Evolutionary conservation across 75 land plant species (phyloP).

Genomic region (Cunninghamia lanceolata): DNA sequence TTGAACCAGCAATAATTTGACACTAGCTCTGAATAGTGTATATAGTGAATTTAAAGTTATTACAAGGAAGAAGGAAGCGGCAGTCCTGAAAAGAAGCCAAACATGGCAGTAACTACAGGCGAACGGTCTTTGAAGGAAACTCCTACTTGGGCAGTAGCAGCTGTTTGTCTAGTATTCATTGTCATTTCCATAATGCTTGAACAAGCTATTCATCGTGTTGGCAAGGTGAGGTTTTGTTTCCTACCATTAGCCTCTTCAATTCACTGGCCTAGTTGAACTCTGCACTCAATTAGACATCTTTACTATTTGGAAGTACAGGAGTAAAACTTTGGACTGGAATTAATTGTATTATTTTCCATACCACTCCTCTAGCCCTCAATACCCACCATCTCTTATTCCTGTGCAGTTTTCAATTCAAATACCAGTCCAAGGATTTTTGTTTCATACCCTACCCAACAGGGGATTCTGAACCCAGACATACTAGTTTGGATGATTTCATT

Average conservation of each 20-base stretch:
- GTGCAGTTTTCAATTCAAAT: no score
- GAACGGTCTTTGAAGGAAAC: constrained; percentile 47
- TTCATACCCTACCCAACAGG: background rate
- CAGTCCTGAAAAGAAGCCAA: background rate
- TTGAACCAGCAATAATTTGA: background rate
- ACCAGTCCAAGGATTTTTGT: no score
- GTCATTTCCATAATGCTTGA: constrained; percentile 51
- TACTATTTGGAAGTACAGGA: background rate
- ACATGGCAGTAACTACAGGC: constrained; percentile 25
- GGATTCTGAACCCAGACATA: background rate
- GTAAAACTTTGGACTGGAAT: background rate
- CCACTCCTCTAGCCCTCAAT: no score
- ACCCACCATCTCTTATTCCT: no score
- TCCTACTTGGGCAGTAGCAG: constrained; percentile 77
- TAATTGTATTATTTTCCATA: background rate
- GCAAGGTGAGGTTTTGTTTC: constrained; percentile 36
- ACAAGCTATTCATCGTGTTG: constrained; percentile 42
- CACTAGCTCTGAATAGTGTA: background rate
- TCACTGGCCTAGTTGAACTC: background rate
- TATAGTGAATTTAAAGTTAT: no score
- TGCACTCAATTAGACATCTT: background rate
- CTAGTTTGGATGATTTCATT: background rate
- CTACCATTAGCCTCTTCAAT: background rate
- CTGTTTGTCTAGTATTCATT: constrained; percentile 58
- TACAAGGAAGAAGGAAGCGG: background rate